A percentile compares a stretch with the other conserved stretches of the same genome.
phyloP scores from a whole-genome alignment of 2,329 filamentous ascomycete species.

The Pseudocercospora fijiensis region DNA sequence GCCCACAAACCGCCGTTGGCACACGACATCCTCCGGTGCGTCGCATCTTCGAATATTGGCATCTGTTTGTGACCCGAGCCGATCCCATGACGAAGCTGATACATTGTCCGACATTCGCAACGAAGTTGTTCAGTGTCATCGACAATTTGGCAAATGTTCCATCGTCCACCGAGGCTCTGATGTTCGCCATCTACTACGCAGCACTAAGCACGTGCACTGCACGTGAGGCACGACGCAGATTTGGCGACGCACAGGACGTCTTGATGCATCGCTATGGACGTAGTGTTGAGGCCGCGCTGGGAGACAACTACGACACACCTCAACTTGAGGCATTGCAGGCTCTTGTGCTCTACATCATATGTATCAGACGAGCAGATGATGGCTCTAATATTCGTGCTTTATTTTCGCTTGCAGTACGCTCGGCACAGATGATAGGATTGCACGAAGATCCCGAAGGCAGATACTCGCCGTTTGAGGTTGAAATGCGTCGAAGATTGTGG shows the following conservation, averaged over 20 bases:
- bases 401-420: conserved; percentile 25
- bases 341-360: conserved; percentile 28
- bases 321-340: conserved; percentile 27
- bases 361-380: conserved; percentile 22
- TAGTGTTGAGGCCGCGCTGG: conserved; percentile 20
- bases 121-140: conserved; percentile 24
- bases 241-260: conserved; percentile 27
- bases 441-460: conserved; percentile 22
- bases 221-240: conserved; percentile 25
- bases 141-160: conserved; percentile 20
- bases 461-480: conserved; percentile 24
- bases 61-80: conserved; percentile 29
- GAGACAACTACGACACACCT: conserved; percentile 23
- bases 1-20: background rate
- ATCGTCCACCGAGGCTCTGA: conserved; percentile 22
- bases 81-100: conserved; percentile 34
- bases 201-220: conserved; percentile 31
- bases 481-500: conserved; percentile 29
- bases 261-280: conserved; percentile 23
- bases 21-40: conserved; percentile 22
- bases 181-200: conserved; percentile 32
- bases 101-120: conserved; percentile 30
- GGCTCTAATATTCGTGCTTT: conserved; percentile 21
- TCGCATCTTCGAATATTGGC: conserved; percentile 32
- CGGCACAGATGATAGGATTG: conserved; percentile 25